Conservation (phyloP, 768 basidiomycete genomes). For the Boletus barrowsii region DNA sequence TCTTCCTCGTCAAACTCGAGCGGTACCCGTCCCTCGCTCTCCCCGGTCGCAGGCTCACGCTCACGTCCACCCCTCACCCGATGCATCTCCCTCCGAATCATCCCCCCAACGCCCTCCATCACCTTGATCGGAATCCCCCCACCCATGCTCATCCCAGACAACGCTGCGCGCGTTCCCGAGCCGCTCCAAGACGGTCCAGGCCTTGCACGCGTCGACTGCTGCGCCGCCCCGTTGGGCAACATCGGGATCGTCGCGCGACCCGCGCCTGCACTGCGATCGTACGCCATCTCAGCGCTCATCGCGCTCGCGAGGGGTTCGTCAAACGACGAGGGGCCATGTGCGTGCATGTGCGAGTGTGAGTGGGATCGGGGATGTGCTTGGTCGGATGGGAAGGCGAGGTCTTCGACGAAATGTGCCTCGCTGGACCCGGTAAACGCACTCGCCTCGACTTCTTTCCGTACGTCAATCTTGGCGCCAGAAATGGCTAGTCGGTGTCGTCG, state of each 20-base stretch:
- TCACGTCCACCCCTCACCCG: constrained; percentile 12
- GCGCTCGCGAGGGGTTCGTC: constrained; percentile 80
- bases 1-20: constrained; percentile 69
- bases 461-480: constrained; percentile 57
- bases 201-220: constrained; percentile 5
- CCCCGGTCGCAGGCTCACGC: not conserved
- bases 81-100: constrained; percentile 50
- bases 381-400: constrained; percentile 11
- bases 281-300: constrained; percentile 59
- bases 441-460: constrained; percentile 69
- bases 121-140: constrained; percentile 49
- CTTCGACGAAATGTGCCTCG: constrained; percentile 25
- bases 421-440: constrained; percentile 42
- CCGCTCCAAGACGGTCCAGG: constrained; percentile 14
- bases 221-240: constrained; percentile 66
- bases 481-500: constrained; percentile 61
- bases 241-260: constrained; percentile 56
- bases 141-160: constrained; percentile 18
- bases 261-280: constrained; percentile 37
- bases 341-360: constrained; percentile 33
- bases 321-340: constrained; percentile 46
- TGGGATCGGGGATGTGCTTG: constrained; percentile 3
- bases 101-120: constrained; percentile 59
- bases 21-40: constrained; percentile 25
- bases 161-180: constrained; percentile 11